These are phyloP conservation scores for Orbilia javanica DNA, from an alignment of 2,329 filamentous ascomycete genomes.

Conservation along the genomic window DNA sequence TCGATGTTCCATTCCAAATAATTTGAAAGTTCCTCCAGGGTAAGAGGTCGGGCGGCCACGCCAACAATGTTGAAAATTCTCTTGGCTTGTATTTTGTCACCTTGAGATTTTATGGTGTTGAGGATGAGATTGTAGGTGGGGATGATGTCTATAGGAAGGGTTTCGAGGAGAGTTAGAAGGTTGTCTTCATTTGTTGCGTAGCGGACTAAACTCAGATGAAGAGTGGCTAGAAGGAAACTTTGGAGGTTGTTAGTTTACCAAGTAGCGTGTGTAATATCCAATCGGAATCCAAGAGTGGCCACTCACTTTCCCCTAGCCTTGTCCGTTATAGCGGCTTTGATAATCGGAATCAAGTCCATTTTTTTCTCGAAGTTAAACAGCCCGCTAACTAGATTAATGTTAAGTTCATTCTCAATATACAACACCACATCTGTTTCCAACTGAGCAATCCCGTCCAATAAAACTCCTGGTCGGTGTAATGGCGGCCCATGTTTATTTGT, in stretches of 20 bases:
- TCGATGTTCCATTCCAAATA: conserved; percentile 15
- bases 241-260: neutral
- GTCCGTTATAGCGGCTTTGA: conserved; percentile 8
- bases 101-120: conserved; percentile 17
- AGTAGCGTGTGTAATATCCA: neutral
- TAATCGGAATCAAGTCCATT: conserved; percentile 1
- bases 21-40: neutral
- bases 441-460: conserved; percentile 1
- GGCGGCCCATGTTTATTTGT: conserved; percentile 3
- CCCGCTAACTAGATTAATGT: conserved; percentile 1
- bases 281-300: neutral
- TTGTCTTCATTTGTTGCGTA: neutral
- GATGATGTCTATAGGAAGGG: neutral
- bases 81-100: conserved; percentile 16
- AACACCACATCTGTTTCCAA: conserved; percentile 14
- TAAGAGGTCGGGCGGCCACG: neutral
- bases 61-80: conserved; percentile 17
- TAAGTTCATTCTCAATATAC: conserved; percentile 13
- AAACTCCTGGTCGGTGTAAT: neutral
- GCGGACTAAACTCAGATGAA: conserved; percentile 1
- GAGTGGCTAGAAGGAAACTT: conserved; percentile 23
- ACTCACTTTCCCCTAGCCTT: conserved; percentile 13
- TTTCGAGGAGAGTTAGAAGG: conserved; percentile 7
- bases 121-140: conserved; percentile 13
- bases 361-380: conserved; percentile 1